A percentile compares a stretch with the other conserved stretches of the same genome.
phyloP scores from a whole-genome alignment of 2,329 filamentous ascomycete genomes.

The Stagonosporopsis rhizophila region DNA sequence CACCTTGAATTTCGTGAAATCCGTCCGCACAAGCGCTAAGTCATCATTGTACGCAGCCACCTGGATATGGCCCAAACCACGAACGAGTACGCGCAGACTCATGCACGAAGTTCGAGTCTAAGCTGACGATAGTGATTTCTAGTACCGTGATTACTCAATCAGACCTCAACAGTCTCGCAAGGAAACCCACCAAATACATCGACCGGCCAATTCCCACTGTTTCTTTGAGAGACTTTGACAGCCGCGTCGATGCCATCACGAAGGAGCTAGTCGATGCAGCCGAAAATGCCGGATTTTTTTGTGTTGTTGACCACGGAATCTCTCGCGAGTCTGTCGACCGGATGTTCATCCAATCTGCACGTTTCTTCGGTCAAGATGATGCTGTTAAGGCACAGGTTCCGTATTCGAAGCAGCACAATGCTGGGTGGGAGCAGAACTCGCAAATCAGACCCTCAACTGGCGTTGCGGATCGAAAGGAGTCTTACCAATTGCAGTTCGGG shows the following conservation, averaged over 20 bases:
- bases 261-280: slow-evolving; percentile 60
- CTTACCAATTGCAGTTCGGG: slow-evolving; percentile 69
- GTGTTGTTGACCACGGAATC: slow-evolving; percentile 64
- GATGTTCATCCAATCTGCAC: slow-evolving; percentile 59
- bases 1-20: too few species aligned
- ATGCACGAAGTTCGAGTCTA: neutral
- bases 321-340: slow-evolving; percentile 56
- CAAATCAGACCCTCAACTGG: slow-evolving; percentile 68
- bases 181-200: slow-evolving; percentile 29
- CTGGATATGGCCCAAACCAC: neutral
- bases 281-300: slow-evolving; percentile 68
- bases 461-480: slow-evolving; percentile 65
- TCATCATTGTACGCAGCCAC: neutral
- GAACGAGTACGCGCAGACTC: neutral
- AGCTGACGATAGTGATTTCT: neutral
- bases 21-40: neutral
- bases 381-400: slow-evolving; percentile 61
- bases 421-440: slow-evolving; percentile 67
- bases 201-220: slow-evolving; percentile 41
- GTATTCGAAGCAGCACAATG: slow-evolving; percentile 61
- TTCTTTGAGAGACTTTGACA: slow-evolving; percentile 62
- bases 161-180: slow-evolving; percentile 17
- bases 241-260: slow-evolving; percentile 62
- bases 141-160: neutral
- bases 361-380: slow-evolving; percentile 63